Conservation (phyloP, 2,329 filamentous ascomycete genomes). For the Microdochium nivale region DNA sequence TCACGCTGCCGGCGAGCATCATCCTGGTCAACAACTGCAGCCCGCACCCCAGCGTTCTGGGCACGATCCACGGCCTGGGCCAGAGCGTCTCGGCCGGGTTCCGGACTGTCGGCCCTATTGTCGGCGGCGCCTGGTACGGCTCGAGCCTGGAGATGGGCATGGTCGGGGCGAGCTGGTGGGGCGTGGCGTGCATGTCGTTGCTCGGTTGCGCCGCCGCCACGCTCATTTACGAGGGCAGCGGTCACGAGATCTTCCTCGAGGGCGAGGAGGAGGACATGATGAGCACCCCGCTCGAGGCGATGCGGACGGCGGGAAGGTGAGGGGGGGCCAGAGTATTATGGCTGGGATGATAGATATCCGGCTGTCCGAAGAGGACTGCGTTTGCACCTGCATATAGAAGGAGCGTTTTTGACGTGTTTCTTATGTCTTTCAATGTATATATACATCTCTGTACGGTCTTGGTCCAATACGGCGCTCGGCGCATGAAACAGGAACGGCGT, state of each 20-base stretch:
- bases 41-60: constrained; percentile 48
- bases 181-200: constrained; percentile 38
- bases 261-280: constrained; percentile 27
- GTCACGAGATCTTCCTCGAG: constrained; percentile 49
- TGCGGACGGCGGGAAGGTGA: background rate
- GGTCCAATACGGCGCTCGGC: too few species aligned
- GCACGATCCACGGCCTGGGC: constrained; percentile 46
- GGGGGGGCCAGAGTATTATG: too few species aligned
- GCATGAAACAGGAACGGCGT: too few species aligned
- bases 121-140: constrained; percentile 40
- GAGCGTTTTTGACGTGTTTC: too few species aligned
- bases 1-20: constrained; percentile 50
- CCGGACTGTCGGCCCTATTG: constrained; percentile 39
- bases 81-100: constrained; percentile 41
- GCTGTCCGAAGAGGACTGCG: too few species aligned
- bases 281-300: background rate
- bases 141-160: constrained; percentile 33
- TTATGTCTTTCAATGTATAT: too few species aligned
- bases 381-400: too few species aligned
- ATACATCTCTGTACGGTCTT: too few species aligned
- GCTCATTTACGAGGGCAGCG: constrained; percentile 55
- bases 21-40: constrained; percentile 54
- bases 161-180: constrained; percentile 40
- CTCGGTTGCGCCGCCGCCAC: constrained; percentile 50
- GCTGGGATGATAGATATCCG: too few species aligned